Evolutionary conservation across 2,329 filamentous ascomycete species (phyloP).

Genomic region (Rhinocladiella similis): DNA sequence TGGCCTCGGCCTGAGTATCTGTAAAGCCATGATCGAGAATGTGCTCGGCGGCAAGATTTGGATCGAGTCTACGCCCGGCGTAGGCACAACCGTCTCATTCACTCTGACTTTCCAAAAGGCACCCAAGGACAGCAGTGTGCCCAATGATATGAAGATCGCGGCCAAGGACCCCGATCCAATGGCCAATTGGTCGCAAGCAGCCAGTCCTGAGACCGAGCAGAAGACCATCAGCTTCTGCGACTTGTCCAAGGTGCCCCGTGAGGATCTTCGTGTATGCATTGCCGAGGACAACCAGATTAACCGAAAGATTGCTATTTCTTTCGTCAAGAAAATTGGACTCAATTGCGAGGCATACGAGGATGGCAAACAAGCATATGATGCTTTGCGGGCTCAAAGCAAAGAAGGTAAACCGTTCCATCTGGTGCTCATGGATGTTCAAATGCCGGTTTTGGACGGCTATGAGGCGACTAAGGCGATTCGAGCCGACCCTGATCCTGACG

Average conservation of each 20-base stretch:
- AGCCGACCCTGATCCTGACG: constrained; percentile 68
- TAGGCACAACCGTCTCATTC: constrained; percentile 65
- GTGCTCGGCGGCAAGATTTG: constrained; percentile 61
- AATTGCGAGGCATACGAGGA: constrained; percentile 87
- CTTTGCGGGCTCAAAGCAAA: constrained; percentile 32
- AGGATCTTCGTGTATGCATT: constrained; percentile 83
- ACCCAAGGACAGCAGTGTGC: constrained; percentile 55
- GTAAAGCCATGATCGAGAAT: constrained; percentile 61
- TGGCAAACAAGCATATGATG: constrained; percentile 56
- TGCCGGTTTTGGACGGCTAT: constrained; percentile 52
- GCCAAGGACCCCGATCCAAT: constrained; percentile 54
- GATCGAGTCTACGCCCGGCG: constrained; percentile 54
- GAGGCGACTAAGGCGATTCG: constrained; percentile 50
- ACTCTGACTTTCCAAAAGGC: constrained; percentile 84
- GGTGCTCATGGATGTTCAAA: constrained; percentile 51
- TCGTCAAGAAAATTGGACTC: constrained; percentile 67
- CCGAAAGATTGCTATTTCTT: constrained; percentile 45
- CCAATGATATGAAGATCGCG: constrained; percentile 48
- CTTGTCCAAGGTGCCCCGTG: constrained; percentile 70
- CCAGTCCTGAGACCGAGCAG: constrained; percentile 43
- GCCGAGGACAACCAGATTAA: constrained; percentile 71
- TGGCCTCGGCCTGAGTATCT: constrained; percentile 63
- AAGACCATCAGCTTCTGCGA: constrained; percentile 58
- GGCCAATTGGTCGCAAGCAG: constrained; percentile 55
- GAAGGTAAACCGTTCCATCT: constrained; percentile 43